These are phyloP conservation scores for Ogataea haglerorum DNA, from an alignment of 805 yeast species.

Conservation along the genomic window DNA sequence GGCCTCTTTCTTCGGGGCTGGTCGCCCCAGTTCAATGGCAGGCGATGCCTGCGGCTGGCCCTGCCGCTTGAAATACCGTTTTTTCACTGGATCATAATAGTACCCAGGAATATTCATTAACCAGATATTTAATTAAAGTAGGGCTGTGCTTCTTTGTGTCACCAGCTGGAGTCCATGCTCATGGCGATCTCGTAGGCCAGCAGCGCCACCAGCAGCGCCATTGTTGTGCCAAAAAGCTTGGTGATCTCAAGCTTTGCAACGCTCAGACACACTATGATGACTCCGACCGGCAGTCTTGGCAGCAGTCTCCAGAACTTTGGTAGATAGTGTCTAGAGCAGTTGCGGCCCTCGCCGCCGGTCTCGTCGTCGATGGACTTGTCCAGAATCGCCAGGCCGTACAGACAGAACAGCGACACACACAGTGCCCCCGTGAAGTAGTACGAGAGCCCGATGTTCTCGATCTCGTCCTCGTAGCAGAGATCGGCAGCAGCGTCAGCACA, in stretches of 20 bases:
- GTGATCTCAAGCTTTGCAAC: slow-evolving; percentile 15
- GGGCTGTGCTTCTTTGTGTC: too few species aligned
- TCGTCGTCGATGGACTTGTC: slow-evolving; percentile 43
- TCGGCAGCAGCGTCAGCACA: slow-evolving; percentile 62
- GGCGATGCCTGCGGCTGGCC: neutral
- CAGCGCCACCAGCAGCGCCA: slow-evolving; percentile 10
- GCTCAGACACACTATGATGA: slow-evolving; percentile 11
- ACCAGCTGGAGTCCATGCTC: neutral
- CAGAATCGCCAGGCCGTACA: slow-evolving; percentile 40
- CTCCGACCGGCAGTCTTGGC: slow-evolving; percentile 14
- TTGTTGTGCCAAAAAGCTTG: slow-evolving; percentile 13
- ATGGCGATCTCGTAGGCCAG: slow-evolving; percentile 15
- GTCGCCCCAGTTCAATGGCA: neutral
- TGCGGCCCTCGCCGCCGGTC: slow-evolving; percentile 22
- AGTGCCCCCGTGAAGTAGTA: slow-evolving; percentile 54
- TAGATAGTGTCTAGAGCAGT: slow-evolving; percentile 37
- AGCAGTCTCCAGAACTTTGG: slow-evolving; percentile 18
- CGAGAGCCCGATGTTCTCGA: slow-evolving; percentile 39
- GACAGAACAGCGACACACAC: slow-evolving; percentile 39
- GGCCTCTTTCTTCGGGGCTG: neutral
- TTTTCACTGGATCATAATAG: slow-evolving; percentile 19
- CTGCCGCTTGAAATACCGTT: slow-evolving; percentile 16
- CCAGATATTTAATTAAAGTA: neutral
- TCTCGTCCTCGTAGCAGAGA: slow-evolving; percentile 33
- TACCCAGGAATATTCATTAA: slow-evolving; percentile 20